Evolutionary conservation across 371 early-diverging fungal species (phyloP).

Genomic region (Mucor plumbeus): DNA sequence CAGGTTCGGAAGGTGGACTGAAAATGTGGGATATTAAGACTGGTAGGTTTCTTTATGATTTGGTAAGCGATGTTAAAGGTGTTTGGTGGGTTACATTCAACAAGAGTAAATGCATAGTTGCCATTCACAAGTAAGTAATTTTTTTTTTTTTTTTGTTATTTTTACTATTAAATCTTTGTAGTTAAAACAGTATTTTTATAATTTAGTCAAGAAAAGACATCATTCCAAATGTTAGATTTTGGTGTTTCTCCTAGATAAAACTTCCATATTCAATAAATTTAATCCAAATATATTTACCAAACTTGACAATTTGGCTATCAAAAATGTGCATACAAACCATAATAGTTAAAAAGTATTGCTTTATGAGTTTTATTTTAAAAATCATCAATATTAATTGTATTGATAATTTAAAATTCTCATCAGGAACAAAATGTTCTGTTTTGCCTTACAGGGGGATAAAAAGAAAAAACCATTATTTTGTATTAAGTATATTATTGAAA

Average conservation of each 20-base stretch:
- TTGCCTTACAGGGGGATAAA: background rate
- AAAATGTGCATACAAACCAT: too few relatives aligned
- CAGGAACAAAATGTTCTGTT: background rate
- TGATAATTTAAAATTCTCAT: too few relatives aligned
- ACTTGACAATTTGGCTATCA: too few relatives aligned
- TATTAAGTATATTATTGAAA: too few relatives aligned
- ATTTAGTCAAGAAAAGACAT: constrained; percentile 15
- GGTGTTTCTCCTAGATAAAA: background rate
- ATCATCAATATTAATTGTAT: too few relatives aligned
- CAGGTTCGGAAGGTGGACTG: constrained; percentile 92
- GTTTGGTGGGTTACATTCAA: constrained; percentile 96
- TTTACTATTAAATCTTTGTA: background rate
- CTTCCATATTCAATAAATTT: too few relatives aligned
- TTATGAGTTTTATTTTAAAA: too few relatives aligned
- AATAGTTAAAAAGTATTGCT: too few relatives aligned
- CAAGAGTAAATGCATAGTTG: constrained; percentile 84
- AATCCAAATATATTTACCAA: too few relatives aligned
- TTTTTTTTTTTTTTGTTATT: background rate
- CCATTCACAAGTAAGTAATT: constrained; percentile 68
- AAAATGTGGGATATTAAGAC: constrained; percentile 93
- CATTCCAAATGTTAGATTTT: constrained; percentile 18
- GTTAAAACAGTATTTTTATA: background rate
- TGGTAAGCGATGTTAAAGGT: constrained; percentile 72
- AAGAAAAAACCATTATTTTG: background rate
- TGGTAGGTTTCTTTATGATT: constrained; percentile 79